Evolutionary conservation across 75 land plant genomes (phyloP), one percentile per base, ranked within the genome.

Genomic region (Pinus taeda): DNA sequence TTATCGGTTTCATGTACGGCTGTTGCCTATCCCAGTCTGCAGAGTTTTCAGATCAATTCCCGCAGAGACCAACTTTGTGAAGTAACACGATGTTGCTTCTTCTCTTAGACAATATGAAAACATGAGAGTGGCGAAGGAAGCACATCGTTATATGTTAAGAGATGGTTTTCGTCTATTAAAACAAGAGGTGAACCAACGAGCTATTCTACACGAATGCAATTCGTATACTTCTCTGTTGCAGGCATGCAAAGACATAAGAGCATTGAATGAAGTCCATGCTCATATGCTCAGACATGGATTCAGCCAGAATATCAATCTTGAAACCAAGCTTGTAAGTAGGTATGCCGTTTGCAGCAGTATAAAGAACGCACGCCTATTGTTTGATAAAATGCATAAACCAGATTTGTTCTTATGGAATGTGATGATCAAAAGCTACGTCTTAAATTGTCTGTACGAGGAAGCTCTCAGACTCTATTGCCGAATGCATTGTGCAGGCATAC

Each of bases 381-480:
- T 91, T 62, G 90, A 91, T 77, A 45, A 82, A 80, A 86, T 92
- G 80, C 75, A 79, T 30, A 56, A 57, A 12, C 56, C 77, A 39
- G 21, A 78, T 30, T 42, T 89, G 7, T 88, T 90, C 76, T 53
- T 87, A 3, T 93, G 89, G 90, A 93, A 87, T 45, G 81, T 89
- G 12, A 82, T 93, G 33, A 88, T 93, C 7, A 81, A 86, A 6
- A 93, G 89, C 26, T 93, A 93, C 33, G 83, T 82, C 60, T 83
- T 83, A 64, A 3, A 49, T 75, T 86, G 86, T 42, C 60, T 73
- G 20, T 73, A 75, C 59, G 89, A 91, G 65, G 91, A 89, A 33
- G 94, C 92, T 18, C 21, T 92, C 82, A 86, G 85, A 5, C 60
- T 92, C 17, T 92, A 87, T 56, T 77, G 59, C 69, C 90, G 87